phyloP scores from a whole-genome alignment of 208 protist species.

The Leishmania lainsoni region DNA sequence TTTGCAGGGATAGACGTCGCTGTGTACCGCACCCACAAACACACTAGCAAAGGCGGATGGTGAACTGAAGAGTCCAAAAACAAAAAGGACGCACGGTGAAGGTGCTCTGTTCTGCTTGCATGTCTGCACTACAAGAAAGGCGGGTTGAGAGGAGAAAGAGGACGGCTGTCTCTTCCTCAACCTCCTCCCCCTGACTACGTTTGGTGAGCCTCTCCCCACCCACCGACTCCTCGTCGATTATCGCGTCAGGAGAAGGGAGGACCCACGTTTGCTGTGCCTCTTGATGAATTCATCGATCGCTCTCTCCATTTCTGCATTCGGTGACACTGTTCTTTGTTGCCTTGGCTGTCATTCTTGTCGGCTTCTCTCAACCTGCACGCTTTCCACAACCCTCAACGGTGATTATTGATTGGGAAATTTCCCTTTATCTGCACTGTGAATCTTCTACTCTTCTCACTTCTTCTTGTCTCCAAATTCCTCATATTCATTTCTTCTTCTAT shows the following conservation, averaged over 20 bases:
- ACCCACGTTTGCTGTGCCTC: background rate
- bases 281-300: background rate
- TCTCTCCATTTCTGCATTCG: background rate
- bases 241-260: constrained; percentile 69
- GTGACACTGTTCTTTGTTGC: background rate
- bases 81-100: background rate
- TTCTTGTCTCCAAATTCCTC: background rate
- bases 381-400: background rate
- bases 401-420: background rate
- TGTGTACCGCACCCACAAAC: background rate
- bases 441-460: background rate
- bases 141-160: background rate
- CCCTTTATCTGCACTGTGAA: background rate
- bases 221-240: no score
- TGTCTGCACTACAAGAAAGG: background rate
- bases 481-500: background rate
- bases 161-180: background rate
- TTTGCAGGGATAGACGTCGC: background rate
- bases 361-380: background rate
- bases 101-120: background rate
- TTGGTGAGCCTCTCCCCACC: no score
- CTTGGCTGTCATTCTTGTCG: background rate
- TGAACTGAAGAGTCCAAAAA: no score
- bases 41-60: no score
- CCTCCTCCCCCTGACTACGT: no score